These are phyloP conservation scores for Rhizoclosmatium globosum DNA, from an alignment of 192 early-diverging fungal species.

Conservation along the genomic window DNA sequence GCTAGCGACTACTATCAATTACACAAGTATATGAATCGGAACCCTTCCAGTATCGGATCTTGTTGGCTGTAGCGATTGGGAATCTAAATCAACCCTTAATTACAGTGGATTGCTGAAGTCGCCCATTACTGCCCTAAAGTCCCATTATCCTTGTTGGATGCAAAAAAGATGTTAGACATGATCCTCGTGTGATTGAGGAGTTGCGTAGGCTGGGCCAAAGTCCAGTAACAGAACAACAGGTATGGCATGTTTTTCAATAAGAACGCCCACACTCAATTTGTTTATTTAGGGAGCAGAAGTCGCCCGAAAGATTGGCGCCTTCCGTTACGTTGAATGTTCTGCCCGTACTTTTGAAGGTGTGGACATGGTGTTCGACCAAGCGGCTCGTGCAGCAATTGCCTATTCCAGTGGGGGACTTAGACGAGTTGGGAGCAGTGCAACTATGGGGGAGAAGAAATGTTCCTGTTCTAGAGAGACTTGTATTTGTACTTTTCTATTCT, in stretches of 20 bases:
- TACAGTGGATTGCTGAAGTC: slow-evolving; percentile 38
- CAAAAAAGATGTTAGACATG: slow-evolving; percentile 38
- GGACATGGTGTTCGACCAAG: slow-evolving; percentile 83
- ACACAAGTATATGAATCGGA: too few relatives aligned
- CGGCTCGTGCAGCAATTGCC: slow-evolving; percentile 70
- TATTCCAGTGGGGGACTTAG: too few relatives aligned
- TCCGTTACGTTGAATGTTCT: slow-evolving; percentile 90
- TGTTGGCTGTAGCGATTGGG: too few relatives aligned
- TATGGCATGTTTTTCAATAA: neutral
- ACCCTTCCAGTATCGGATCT: too few relatives aligned
- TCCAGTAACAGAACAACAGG: slow-evolving; percentile 11
- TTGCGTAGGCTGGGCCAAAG: slow-evolving; percentile 14
- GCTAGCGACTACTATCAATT: too few relatives aligned
- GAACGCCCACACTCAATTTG: neutral
- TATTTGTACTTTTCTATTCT: too few relatives aligned
- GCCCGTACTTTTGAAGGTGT: slow-evolving; percentile 83
- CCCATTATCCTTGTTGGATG: slow-evolving; percentile 43
- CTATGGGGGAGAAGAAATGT: too few relatives aligned
- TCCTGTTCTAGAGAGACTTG: too few relatives aligned
- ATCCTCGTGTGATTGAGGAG: neutral
- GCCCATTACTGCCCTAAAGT: slow-evolving; percentile 30
- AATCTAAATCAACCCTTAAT: too few relatives aligned
- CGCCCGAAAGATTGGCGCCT: slow-evolving; percentile 79
- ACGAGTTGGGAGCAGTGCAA: too few relatives aligned
- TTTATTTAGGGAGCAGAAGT: slow-evolving; percentile 62